Percentiles rank a stretch among this genome's conserved stretches.
Conservation (phyloP, 1,139 yeast genomes). For the Candida buenavistaensis region DNA sequence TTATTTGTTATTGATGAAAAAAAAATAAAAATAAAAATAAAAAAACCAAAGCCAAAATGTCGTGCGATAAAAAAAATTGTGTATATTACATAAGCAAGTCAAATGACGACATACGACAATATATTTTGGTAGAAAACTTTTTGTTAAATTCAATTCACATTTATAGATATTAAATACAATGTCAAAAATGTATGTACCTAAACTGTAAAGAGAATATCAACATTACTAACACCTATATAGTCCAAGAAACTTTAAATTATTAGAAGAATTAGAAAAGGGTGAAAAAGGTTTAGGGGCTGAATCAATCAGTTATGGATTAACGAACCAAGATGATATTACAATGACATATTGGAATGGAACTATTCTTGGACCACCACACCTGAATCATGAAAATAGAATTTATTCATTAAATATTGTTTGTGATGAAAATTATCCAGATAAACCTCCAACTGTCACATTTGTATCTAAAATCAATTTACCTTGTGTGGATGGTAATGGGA, state of each 20-base stretch:
- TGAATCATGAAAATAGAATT: conserved; percentile 90
- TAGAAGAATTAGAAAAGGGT: conserved; percentile 96
- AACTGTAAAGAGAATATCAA: too few relatives aligned
- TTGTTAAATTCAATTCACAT: background rate
- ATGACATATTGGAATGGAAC: conserved; percentile 97
- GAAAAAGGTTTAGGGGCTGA: conserved; percentile 98
- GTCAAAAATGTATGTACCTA: conserved; percentile 48
- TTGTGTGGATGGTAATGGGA: conserved; percentile 76
- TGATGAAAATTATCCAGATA: conserved; percentile 82
- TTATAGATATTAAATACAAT: conserved; percentile 16
- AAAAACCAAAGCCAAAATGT: too few relatives aligned
- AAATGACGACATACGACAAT: conserved; percentile 3
- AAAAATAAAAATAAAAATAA: too few relatives aligned
- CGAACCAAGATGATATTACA: conserved; percentile 84
- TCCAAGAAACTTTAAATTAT: conserved; percentile 88
- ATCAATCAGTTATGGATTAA: conserved; percentile 89
- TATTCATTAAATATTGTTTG: conserved; percentile 81
- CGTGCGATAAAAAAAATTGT: too few relatives aligned
- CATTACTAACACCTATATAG: conserved; percentile 30
- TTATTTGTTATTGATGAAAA: background rate
- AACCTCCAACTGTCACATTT: conserved; percentile 81
- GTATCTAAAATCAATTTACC: conserved; percentile 86
- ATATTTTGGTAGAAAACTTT: too few relatives aligned
- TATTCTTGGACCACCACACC: conserved; percentile 94
- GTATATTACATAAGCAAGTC: too few relatives aligned